Base-by-base conservation (phyloP, 116 monocot genomes). In the Iris pallida region DNA sequence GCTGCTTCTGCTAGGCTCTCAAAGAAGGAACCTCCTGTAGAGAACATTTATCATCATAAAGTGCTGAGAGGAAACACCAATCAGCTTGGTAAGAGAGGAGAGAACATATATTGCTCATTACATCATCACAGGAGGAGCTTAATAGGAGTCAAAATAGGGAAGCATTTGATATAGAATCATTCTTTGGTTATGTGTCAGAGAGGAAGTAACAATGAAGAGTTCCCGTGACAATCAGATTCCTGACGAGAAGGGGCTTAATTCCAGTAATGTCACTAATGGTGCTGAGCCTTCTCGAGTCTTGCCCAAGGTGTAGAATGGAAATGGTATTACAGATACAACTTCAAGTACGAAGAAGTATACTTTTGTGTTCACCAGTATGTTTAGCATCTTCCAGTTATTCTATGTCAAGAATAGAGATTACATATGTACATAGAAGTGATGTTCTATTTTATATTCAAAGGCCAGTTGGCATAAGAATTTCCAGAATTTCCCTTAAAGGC, bases 291-390 rank as follows among this genome's bases (percentile, higher is more conserved):
- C 75, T 55, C 64, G 6, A 16, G 15, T 73, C 53, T 79, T 77
- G 7, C 73, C 74, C 20, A 83, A 75, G 51, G 47, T 42, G 43
- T 83, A 82, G 83, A 82, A 76, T 70, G 74, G 88, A 69, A 88
- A 88, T 78, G 86, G 95, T 20, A 90, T 95, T 80, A 90, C 95
- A 57, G 90, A 95, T 69, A 80, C 95, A 51, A 95, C n/a, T 80
- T 64, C 55, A 95, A 90, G 64, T 95, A 95, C 56, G 86, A 82
- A 52, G 95, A 95, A 86, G 95, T 90, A 72, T 49, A n/a, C 9
- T 74, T 67, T 54, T 42, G n/a, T 14, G 6, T 42, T n/a, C n/a
- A n/a, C n/a, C n/a, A n/a, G n/a, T n/a, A n/a, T n/a, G n/a, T n/a
- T n/a, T n/a, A n/a, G n/a, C n/a, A n/a, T n/a, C n/a, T n/a, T n/a